Evolutionary conservation across 768 basidiomycete genomes (phyloP).

Genomic region (Tricholoma saponaceum): DNA sequence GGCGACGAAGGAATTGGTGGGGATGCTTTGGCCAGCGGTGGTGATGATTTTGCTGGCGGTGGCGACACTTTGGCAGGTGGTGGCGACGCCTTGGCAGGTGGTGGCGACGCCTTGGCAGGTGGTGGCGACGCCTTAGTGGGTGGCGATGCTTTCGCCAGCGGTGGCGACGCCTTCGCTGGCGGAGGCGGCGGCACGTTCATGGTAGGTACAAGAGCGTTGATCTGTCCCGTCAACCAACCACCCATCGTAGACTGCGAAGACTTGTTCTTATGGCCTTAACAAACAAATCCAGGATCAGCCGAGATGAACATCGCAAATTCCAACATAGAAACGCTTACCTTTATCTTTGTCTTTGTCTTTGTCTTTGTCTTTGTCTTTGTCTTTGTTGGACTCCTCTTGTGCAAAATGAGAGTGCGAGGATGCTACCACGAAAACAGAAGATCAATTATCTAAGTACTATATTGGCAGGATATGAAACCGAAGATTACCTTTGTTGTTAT

Average conservation of each 20-base stretch:
- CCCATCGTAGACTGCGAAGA: background rate
- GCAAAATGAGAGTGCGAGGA: background rate
- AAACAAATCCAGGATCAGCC: background rate
- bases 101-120: too few relatives aligned
- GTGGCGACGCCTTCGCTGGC: background rate
- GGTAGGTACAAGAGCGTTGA: background rate
- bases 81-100: too few relatives aligned
- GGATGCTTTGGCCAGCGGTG: too few relatives aligned
- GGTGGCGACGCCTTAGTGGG: too few relatives aligned
- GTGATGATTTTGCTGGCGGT: too few relatives aligned
- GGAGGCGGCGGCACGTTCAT: background rate
- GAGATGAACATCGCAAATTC: background rate
- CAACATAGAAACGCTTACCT: background rate
- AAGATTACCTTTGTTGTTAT: background rate
- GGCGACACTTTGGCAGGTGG: too few relatives aligned
- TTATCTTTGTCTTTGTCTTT: too few relatives aligned
- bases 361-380: too few relatives aligned
- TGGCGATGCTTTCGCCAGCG: too few relatives aligned
- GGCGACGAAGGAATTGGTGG: too few relatives aligned
- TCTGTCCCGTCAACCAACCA: background rate
- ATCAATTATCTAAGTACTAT: background rate
- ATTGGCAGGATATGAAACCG: background rate
- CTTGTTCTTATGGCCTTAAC: background rate
- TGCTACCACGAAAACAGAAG: background rate
- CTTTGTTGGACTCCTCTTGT: background rate